Percentiles rank a stretch among this genome's conserved stretches.
These are phyloP conservation scores for Saitoella complicata DNA, from an alignment of 805 yeast genomes.

Conservation along the genomic window DNA sequence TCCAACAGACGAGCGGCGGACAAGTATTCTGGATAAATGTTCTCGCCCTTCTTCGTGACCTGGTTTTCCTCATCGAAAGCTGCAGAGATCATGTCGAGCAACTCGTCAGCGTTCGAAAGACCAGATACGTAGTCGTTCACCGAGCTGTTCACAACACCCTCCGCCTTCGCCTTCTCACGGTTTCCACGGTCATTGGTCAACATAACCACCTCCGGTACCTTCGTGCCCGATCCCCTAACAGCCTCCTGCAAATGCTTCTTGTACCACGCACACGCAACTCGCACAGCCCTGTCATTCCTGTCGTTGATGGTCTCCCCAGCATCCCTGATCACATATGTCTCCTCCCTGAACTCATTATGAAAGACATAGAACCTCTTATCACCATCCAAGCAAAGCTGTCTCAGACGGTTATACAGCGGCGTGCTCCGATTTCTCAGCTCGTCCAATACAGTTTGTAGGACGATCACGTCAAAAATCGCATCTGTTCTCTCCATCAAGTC, in stretches of 20 bases:
- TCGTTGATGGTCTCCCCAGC: conserved; percentile 67
- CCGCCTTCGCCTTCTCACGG: conserved; percentile 36
- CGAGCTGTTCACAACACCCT: conserved; percentile 22
- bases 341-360: conserved; percentile 76
- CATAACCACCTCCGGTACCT: conserved; percentile 20
- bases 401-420: conserved; percentile 73
- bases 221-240: conserved; percentile 10
- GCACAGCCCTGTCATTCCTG: conserved; percentile 78
- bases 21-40: conserved; percentile 61
- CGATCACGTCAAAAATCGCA: conserved; percentile 72
- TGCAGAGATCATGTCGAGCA: conserved; percentile 62
- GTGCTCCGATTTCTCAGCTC: conserved; percentile 78
- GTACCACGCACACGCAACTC: conserved; percentile 61
- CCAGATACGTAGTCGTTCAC: conserved; percentile 54
- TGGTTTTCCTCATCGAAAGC: conserved; percentile 15
- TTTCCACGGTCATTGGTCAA: conserved; percentile 69
- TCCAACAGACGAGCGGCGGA: conserved; percentile 72
- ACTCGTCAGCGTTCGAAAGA: conserved; percentile 55
- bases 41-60: conserved; percentile 27
- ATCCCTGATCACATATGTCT: conserved; percentile 48
- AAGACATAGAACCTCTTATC: conserved; percentile 77
- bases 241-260: conserved; percentile 37
- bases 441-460: conserved; percentile 91
- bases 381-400: conserved; percentile 57
- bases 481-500: conserved; percentile 67